Evolutionary conservation across 768 basidiomycete species (phyloP).

Genomic region (Suillus fuscotomentosus): DNA sequence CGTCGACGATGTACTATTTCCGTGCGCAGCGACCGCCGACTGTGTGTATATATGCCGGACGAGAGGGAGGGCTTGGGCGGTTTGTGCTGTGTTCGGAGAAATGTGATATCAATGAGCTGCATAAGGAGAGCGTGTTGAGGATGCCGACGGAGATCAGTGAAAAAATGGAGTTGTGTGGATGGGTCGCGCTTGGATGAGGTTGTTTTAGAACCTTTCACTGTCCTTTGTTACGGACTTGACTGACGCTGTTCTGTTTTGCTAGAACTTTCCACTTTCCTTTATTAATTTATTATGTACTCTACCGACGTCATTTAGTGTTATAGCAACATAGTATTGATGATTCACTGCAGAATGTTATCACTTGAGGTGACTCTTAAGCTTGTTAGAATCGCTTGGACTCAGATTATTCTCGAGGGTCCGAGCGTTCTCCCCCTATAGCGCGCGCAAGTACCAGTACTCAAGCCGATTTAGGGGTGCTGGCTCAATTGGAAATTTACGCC

Average conservation of each 20-base stretch:
- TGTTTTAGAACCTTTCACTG: not conserved
- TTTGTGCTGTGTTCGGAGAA: conserved; percentile 23
- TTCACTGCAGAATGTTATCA: not conserved
- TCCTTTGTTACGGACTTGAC: not conserved
- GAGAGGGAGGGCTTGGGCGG: conserved; percentile 20
- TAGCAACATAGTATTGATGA: not conserved
- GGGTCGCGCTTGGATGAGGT: not conserved
- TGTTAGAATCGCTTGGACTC: not conserved
- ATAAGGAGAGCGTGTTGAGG: conserved; percentile 20
- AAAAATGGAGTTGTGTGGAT: not conserved
- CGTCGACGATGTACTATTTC: conserved; percentile 19
- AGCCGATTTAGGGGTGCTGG: too few species aligned
- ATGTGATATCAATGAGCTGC: conserved; percentile 14
- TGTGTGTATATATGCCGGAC: conserved; percentile 19
- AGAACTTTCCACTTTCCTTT: not conserved
- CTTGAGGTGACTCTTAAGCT: not conserved
- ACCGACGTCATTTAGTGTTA: not conserved
- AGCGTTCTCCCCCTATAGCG: too few species aligned
- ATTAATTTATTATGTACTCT: not conserved
- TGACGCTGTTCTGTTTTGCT: not conserved
- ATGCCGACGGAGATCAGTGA: conserved; percentile 14
- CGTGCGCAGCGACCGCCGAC: conserved; percentile 15
- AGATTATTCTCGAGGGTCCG: too few species aligned
- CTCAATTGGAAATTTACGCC: too few species aligned
- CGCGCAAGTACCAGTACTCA: too few species aligned